These are phyloP conservation scores for Gamarada debralockiae DNA, from an alignment of 495 filamentous ascomycete species.

Conservation along the genomic window DNA sequence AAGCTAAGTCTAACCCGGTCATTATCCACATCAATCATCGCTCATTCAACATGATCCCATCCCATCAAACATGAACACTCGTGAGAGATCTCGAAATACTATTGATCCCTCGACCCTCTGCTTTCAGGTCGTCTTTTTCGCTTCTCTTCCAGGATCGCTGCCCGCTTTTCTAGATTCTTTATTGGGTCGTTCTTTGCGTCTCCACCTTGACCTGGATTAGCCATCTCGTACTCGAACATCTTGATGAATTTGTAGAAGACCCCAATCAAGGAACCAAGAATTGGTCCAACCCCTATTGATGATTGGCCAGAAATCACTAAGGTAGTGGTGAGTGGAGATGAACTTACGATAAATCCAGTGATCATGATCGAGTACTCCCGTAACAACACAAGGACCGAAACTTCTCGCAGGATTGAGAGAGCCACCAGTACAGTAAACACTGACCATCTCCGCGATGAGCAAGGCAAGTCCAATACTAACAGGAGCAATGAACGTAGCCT, in stretches of 20 bases:
- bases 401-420: slow-evolving; percentile 70
- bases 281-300: slow-evolving; percentile 54
- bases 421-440: slow-evolving; percentile 68
- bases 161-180: slow-evolving; percentile 6
- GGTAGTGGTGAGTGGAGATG: no score
- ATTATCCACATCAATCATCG: no score
- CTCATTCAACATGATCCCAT: no score
- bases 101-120: no score
- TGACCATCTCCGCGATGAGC: slow-evolving; percentile 45
- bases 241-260: slow-evolving; percentile 65
- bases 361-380: slow-evolving; percentile 56
- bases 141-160: slow-evolving; percentile 1
- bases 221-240: slow-evolving; percentile 65
- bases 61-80: no score
- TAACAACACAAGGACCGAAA: slow-evolving; percentile 65
- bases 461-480: slow-evolving; percentile 48
- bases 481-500: slow-evolving; percentile 45
- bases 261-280: slow-evolving; percentile 57
- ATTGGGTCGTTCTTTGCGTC: slow-evolving; percentile 12
- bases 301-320: no score
- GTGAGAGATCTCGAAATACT: no score
- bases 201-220: slow-evolving; percentile 67
- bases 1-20: no score
- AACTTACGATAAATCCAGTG: slow-evolving; percentile 77
- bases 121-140: no score